Conservation (phyloP, 2,329 filamentous ascomycete species). For the Verticillium dahliae region DNA sequence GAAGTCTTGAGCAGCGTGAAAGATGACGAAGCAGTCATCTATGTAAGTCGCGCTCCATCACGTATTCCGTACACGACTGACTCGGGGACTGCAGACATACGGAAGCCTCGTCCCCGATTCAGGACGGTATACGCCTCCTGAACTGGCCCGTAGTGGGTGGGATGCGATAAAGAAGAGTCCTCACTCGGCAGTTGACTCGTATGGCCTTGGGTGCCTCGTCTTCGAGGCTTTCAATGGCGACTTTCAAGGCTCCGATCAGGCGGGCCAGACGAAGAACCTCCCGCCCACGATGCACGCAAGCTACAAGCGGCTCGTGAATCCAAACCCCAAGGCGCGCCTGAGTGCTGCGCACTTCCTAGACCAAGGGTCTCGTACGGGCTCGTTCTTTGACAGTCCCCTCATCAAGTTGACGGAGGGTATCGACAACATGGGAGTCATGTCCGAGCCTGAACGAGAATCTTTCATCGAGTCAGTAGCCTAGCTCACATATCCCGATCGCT, state of each 20-base stretch:
- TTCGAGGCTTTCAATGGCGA: constrained; percentile 89
- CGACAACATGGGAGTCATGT: constrained; percentile 86
- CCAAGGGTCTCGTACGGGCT: constrained; percentile 72
- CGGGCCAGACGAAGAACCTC: constrained; percentile 78
- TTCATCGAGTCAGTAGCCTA: constrained; percentile 57
- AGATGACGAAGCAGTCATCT: constrained; percentile 90
- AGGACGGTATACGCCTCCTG: constrained; percentile 77
- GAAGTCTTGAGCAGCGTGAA: constrained; percentile 93
- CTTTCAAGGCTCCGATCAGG: constrained; percentile 70
- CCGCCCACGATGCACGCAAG: constrained; percentile 83
- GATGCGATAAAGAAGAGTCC: constrained; percentile 80
- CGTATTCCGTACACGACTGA: constrained; percentile 6
- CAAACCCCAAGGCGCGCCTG: constrained; percentile 82
- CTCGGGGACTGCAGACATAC: constrained; percentile 53
- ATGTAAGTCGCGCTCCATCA: constrained; percentile 39
- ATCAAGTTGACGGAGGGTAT: constrained; percentile 91
- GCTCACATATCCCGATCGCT: constrained; percentile 15
- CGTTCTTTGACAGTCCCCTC: constrained; percentile 88
- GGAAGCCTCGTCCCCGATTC: constrained; percentile 84
- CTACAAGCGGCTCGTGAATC: constrained; percentile 83
- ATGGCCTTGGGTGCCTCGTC: constrained; percentile 75
- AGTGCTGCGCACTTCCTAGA: constrained; percentile 84
- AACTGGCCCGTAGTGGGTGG: constrained; percentile 85
- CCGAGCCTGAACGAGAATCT: constrained; percentile 72
- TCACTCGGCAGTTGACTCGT: constrained; percentile 77